Evolutionary conservation across 139 green algal genomes (phyloP), one percentile per base, ranked within the genome.

Genomic region (Monoraphidium neglectum): DNA sequence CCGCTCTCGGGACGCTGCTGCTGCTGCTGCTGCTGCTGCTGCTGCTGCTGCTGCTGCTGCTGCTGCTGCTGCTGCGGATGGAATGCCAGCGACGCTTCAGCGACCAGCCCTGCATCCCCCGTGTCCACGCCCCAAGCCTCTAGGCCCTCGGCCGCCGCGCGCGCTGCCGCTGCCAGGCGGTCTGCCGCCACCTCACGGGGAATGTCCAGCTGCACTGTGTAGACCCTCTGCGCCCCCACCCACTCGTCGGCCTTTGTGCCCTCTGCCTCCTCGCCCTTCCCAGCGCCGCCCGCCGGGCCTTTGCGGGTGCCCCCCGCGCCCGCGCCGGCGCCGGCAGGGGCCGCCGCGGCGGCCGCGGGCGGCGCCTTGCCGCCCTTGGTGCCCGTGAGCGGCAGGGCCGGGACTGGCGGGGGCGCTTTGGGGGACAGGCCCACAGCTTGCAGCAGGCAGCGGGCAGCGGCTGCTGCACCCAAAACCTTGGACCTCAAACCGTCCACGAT

Each of bases 401-500:
- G 60, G 38, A 79, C 74, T 16, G 71, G 76, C 32, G 51, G 67
- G 36, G 57, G 69, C 35, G 6, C 28, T 38, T 82, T 84, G 33
- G 35, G 46, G 30, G 81, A 37, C 72, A 92, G 68, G 37, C 85
- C 85, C 40, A 88, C 28, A 12, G 78, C 82, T 18, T 79, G 38
- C 69, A 92, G 67, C 49, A 90, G 61, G 28, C 74, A 70, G 40
- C 70, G 70, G 2, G 77, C 67, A 18, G 68, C 79, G 13, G 68
- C 37, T 10, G 72, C 32, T 3, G 77, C 37, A 4, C 68, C 36
- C n/a, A 83, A 49, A 46, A 84, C 84, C 3, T 76, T 54, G 15
- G 71, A 82, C 37, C n/a, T 24, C 16, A 91, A 36, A 2, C 79
- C 76, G 70, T 93, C 81, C 21, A 93, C 43, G 16, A 93, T 77